These are phyloP conservation scores for Penicillium paradoxum DNA, from an alignment of 495 filamentous ascomycete species.

Conservation along the genomic window DNA sequence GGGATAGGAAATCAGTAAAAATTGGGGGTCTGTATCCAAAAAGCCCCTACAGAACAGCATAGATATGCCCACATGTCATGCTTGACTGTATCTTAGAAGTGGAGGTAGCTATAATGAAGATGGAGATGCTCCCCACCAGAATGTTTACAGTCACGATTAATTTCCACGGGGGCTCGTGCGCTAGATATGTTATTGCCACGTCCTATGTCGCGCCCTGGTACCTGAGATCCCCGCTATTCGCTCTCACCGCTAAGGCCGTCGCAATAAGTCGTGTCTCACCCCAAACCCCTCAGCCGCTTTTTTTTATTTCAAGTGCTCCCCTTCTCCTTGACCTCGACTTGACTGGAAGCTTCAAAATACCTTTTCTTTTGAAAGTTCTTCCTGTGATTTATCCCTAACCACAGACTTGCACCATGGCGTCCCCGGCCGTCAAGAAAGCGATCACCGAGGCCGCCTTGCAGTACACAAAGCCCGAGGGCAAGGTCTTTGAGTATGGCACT, in stretches of 20 bases:
- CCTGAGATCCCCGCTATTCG: constrained; percentile 16
- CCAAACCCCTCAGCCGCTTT: constrained; percentile 28
- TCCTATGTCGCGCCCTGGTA: background rate
- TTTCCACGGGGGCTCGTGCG: constrained; percentile 11
- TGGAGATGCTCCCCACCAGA: constrained; percentile 3
- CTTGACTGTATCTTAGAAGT: background rate
- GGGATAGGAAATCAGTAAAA: background rate
- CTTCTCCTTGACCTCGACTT: constrained; percentile 6
- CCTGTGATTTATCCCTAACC: background rate
- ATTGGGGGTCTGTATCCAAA: constrained; percentile 1
- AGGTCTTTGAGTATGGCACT: constrained; percentile 86
- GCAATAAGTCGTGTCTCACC: constrained; percentile 31
- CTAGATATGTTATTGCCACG: constrained; percentile 15
- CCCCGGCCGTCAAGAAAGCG: constrained; percentile 40
- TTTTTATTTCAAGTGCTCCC: constrained; percentile 21
- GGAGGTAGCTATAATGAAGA: constrained; percentile 5
- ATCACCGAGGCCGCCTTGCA: constrained; percentile 41
- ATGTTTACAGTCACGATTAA: constrained; percentile 6
- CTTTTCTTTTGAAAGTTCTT: background rate
- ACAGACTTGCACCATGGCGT: constrained; percentile 36
- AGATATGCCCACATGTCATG: background rate
- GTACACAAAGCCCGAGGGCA: constrained; percentile 62
- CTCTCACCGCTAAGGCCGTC: constrained; percentile 36
- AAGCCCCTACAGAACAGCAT: background rate
- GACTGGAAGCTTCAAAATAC: background rate